These are phyloP conservation scores for Coemansia sp. DNA, from an alignment of 371 early-diverging fungal genomes.

Conservation along the genomic window DNA sequence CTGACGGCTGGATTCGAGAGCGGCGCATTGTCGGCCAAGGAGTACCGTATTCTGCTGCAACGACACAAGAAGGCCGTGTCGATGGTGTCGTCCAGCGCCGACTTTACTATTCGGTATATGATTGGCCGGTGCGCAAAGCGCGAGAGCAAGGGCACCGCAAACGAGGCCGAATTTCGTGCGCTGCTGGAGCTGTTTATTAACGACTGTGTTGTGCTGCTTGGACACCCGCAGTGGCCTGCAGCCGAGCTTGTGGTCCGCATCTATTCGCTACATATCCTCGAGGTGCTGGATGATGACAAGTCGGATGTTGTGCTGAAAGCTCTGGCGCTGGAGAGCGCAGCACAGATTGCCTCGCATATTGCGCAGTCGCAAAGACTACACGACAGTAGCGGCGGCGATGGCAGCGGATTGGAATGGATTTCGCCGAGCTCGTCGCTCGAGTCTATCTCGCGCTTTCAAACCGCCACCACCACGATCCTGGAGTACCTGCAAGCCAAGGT, in stretches of 20 bases:
- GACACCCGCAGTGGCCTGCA: slow-evolving; percentile 91
- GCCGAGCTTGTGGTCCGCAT: slow-evolving; percentile 70
- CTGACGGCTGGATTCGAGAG: slow-evolving; percentile 40
- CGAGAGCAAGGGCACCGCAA: slow-evolving; percentile 50
- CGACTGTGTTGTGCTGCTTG: slow-evolving; percentile 71
- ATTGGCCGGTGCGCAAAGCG: slow-evolving; percentile 62
- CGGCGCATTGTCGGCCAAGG: slow-evolving; percentile 26
- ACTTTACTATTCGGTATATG: slow-evolving; percentile 66
- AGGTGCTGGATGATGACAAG: slow-evolving; percentile 59
- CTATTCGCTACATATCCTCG: slow-evolving; percentile 66
- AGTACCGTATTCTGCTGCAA: slow-evolving; percentile 30
- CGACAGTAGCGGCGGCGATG: background rate
- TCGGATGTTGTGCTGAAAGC: slow-evolving; percentile 61
- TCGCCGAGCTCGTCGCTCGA: slow-evolving; percentile 30
- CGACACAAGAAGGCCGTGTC: slow-evolving; percentile 55
- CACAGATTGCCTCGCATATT: slow-evolving; percentile 59
- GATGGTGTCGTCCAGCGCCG: slow-evolving; percentile 61
- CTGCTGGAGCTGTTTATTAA: slow-evolving; percentile 70
- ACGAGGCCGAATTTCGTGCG: slow-evolving; percentile 74
- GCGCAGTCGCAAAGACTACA: slow-evolving; percentile 1
- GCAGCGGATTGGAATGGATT: slow-evolving; percentile 7
- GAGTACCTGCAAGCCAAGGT: slow-evolving; percentile 45
- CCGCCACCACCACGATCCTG: slow-evolving; percentile 23
- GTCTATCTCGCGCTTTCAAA: slow-evolving; percentile 23
- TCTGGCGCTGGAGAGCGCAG: slow-evolving; percentile 78